Evolutionary conservation across 2,329 filamentous ascomycete species (phyloP).

Genomic region (Xylariaceae sp.): DNA sequence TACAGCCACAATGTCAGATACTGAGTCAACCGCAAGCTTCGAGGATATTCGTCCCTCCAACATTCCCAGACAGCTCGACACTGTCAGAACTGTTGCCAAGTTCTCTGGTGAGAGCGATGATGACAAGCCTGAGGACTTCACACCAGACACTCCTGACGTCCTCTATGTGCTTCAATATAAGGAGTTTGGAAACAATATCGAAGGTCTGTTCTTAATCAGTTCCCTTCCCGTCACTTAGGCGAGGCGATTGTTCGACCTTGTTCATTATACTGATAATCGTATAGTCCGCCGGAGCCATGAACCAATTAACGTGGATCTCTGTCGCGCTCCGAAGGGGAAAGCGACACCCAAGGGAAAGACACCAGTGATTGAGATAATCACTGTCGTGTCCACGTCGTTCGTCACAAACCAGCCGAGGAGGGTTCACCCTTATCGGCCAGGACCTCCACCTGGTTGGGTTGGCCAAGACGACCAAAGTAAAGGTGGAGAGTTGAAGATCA

Average conservation of each 20-base stretch:
- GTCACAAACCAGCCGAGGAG: constrained; percentile 12
- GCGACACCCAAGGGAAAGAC: constrained; percentile 16
- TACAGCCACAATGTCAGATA: constrained; percentile 21
- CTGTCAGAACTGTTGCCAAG: not conserved
- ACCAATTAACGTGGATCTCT: constrained; percentile 35
- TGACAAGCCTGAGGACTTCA: constrained; percentile 13
- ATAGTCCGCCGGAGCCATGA: constrained; percentile 36
- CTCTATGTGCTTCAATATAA: constrained; percentile 41
- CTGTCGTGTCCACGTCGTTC: constrained; percentile 31
- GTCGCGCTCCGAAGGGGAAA: constrained; percentile 23
- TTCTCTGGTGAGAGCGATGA: not conserved
- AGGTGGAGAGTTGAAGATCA: constrained; percentile 22
- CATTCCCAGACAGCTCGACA: too few species aligned
- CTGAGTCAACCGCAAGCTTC: constrained; percentile 31
- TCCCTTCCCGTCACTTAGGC: too few species aligned
- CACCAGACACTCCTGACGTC: constrained; percentile 36
- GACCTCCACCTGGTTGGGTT: not conserved
- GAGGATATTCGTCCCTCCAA: constrained; percentile 28
- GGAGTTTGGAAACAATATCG: constrained; percentile 30
- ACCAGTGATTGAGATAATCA: constrained; percentile 43
- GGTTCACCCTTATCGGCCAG: constrained; percentile 12
- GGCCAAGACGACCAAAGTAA: constrained; percentile 9
- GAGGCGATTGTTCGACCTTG: too few species aligned
- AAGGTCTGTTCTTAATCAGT: constrained; percentile 29
- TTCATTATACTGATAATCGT: constrained; percentile 4